These are phyloP conservation scores for Aspergillus fumigatiaffinis DNA, from an alignment of 2,329 filamentous ascomycete genomes.

Conservation along the genomic window DNA sequence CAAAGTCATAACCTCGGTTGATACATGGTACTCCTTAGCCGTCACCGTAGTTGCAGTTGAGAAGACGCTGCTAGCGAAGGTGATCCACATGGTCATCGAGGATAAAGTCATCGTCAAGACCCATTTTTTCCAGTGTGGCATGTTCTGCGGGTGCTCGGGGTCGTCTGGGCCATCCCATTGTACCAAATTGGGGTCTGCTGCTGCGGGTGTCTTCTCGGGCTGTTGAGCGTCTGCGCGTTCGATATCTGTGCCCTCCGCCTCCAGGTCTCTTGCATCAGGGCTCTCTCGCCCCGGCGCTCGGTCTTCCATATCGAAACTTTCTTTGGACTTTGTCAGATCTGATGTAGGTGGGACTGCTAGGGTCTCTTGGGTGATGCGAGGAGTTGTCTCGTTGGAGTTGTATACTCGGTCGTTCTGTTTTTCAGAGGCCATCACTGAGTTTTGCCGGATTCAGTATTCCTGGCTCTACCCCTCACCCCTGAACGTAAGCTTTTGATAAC, in stretches of 20 bases:
- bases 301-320: constrained; percentile 3
- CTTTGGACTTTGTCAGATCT: constrained; percentile 9
- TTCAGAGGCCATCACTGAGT: neutral
- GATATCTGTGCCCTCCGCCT: constrained; percentile 9
- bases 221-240: constrained; percentile 7
- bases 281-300: constrained; percentile 4
- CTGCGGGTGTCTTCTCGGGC: constrained; percentile 6
- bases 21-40: constrained; percentile 42
- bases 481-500: neutral
- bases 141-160: constrained; percentile 31
- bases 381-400: constrained; percentile 2
- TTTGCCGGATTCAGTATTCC: neutral
- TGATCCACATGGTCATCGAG: constrained; percentile 42
- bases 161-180: constrained; percentile 32
- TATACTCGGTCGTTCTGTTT: constrained; percentile 1
- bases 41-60: constrained; percentile 40
- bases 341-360: constrained; percentile 6
- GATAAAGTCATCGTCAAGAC: constrained; percentile 29
- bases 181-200: constrained; percentile 28
- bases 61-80: constrained; percentile 47
- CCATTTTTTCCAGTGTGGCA: constrained; percentile 37
- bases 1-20: constrained; percentile 37
- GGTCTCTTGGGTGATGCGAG: constrained; percentile 4
- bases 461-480: neutral
- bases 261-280: constrained; percentile 4